Conservation (phyloP, 129 eudicot genomes). For the Centaurea solstitialis region DNA sequence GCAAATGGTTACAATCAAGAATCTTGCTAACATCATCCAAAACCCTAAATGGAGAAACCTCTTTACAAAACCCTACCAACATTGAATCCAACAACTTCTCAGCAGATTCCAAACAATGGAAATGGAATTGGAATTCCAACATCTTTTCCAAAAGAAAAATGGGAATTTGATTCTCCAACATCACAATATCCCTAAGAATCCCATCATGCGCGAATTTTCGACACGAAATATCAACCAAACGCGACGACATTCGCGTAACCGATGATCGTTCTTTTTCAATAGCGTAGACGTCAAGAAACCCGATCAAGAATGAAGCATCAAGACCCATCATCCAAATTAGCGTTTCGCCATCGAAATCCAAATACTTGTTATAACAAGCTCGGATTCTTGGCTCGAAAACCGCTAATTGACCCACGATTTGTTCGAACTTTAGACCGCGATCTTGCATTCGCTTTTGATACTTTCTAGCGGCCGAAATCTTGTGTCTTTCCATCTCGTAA, state of each 20-base stretch:
- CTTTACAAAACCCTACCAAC: slow-evolving; percentile 43
- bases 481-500: slow-evolving; percentile 62
- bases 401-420: slow-evolving; percentile 33
- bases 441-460: slow-evolving; percentile 30
- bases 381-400: slow-evolving; percentile 43
- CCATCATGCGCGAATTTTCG: slow-evolving; percentile 42
- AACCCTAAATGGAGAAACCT: slow-evolving; percentile 52
- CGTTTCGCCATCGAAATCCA: slow-evolving; percentile 45
- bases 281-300: slow-evolving; percentile 53
- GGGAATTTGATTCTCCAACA: slow-evolving; percentile 74
- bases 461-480: slow-evolving; percentile 51
- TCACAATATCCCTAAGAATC: slow-evolving; percentile 56
- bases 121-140: slow-evolving; percentile 29
- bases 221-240: slow-evolving; percentile 33
- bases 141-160: slow-evolving; percentile 38
- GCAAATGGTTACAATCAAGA: slow-evolving; percentile 35
- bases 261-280: slow-evolving; percentile 28
- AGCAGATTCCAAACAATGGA: slow-evolving; percentile 27
- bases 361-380: slow-evolving; percentile 53
- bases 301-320: slow-evolving; percentile 56
- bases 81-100: slow-evolving; percentile 29
- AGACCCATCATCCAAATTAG: slow-evolving; percentile 69
- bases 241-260: slow-evolving; percentile 18
- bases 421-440: slow-evolving; percentile 27
- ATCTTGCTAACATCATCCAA: slow-evolving; percentile 7